These are phyloP conservation scores for Aciculoconidium aculeatum DNA, from an alignment of 805 yeast genomes.

Conservation along the genomic window DNA sequence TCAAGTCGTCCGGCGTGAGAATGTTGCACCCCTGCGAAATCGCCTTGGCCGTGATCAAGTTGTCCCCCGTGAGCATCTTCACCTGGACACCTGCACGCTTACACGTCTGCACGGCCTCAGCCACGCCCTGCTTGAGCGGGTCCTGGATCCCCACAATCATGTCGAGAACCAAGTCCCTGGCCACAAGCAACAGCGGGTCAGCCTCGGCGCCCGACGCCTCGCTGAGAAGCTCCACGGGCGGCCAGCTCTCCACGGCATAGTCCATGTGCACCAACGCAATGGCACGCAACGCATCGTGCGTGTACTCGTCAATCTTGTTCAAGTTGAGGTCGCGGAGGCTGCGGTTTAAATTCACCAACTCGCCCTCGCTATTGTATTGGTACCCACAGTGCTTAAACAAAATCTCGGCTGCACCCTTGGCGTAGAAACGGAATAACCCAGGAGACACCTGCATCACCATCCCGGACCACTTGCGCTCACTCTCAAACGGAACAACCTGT, in stretches of 20 bases:
- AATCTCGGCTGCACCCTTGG: conserved; percentile 95
- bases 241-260: conserved; percentile 51
- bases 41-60: conserved; percentile 83
- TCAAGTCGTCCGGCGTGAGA: conserved; percentile 43
- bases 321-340: conserved; percentile 21
- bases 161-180: conserved; percentile 46
- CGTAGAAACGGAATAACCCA: conserved; percentile 50
- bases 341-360: conserved; percentile 22
- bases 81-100: conserved; percentile 89
- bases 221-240: conserved; percentile 46
- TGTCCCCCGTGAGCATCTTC: conserved; percentile 98
- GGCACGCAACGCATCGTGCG: conserved; percentile 79
- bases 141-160: conserved; percentile 90
- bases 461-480: conserved; percentile 90
- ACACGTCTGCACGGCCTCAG: conserved; percentile 83
- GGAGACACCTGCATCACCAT: conserved; percentile 48
- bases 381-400: conserved; percentile 56
- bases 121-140: conserved; percentile 86
- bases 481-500: conserved; percentile 85
- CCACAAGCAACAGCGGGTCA: conserved; percentile 28
- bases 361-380: conserved; percentile 25
- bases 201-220: conserved; percentile 33
- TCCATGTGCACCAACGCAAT: conserved; percentile 83
- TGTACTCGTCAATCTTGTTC: conserved; percentile 46
- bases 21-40: conserved; percentile 87